Evolutionary conservation across 371 early-diverging fungal species (phyloP).

Genomic region (Mucor mucedo): DNA sequence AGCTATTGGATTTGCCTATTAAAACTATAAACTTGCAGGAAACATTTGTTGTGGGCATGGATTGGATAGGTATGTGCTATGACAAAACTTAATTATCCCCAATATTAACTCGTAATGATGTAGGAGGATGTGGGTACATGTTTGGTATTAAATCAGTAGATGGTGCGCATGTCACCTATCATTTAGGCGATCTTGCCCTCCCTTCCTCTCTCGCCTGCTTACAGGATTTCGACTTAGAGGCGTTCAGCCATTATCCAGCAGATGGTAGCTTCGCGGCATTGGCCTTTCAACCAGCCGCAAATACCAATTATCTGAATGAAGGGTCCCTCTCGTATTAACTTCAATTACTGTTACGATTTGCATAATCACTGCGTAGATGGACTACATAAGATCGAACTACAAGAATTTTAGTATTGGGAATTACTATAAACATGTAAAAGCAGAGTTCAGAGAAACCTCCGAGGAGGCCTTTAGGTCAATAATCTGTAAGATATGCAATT

Average conservation of each 20-base stretch:
- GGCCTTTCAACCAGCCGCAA: slow-evolving; percentile 48
- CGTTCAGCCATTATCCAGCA: too few species aligned
- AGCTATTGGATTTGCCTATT: slow-evolving; percentile 2
- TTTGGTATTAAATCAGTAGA: slow-evolving; percentile 2
- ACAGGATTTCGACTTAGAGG: slow-evolving; percentile 7
- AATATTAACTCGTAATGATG: neutral
- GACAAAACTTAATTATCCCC: neutral
- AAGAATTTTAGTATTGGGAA: too few species aligned
- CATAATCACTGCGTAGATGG: too few species aligned
- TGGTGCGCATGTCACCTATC: slow-evolving; percentile 5
- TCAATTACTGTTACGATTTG: slow-evolving; percentile 54
- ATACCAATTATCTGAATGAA: slow-evolving; percentile 63
- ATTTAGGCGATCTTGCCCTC: slow-evolving; percentile 2
- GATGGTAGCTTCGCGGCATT: too few species aligned
- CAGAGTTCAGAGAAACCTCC: too few species aligned
- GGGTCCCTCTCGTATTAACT: slow-evolving; percentile 69
- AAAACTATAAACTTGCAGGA: neutral
- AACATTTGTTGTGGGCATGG: slow-evolving; percentile 1
- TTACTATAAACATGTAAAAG: too few species aligned
- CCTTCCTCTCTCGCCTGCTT: slow-evolving; percentile 9
- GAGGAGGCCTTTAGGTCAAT: too few species aligned
- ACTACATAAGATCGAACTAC: too few species aligned
- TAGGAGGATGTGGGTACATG: slow-evolving; percentile 8
- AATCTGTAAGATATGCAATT: too few species aligned
- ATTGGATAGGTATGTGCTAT: slow-evolving; percentile 12